Conservation (phyloP, 2,329 filamentous ascomycete genomes). For the Colletotrichum lentis region DNA sequence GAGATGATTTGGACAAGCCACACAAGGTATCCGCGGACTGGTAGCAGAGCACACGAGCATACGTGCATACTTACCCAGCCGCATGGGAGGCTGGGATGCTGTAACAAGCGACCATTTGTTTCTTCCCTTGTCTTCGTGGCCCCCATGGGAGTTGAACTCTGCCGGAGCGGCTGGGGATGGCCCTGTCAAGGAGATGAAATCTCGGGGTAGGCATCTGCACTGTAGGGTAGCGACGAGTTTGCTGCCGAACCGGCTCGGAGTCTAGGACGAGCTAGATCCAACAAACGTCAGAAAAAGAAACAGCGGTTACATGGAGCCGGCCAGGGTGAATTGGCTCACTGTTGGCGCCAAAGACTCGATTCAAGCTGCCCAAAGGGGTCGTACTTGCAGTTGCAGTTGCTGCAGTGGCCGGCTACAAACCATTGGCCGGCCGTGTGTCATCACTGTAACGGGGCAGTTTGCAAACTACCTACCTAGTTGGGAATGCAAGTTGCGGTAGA, state of each 20-base stretch:
- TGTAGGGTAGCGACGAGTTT: not conserved
- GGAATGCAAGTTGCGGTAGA: not conserved
- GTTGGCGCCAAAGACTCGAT: too few relatives aligned
- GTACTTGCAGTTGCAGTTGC: too few relatives aligned
- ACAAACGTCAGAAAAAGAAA: too few relatives aligned
- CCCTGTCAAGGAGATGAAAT: not conserved
- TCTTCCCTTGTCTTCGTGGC: slow-evolving; percentile 8
- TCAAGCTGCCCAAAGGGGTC: too few relatives aligned
- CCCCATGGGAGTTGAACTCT: not conserved
- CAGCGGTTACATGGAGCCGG: too few relatives aligned
- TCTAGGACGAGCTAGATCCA: too few relatives aligned
- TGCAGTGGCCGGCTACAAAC: too few relatives aligned
- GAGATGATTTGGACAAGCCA: slow-evolving; percentile 19
- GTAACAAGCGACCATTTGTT: slow-evolving; percentile 18
- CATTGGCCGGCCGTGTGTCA: too few relatives aligned
- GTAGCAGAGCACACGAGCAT: not conserved
- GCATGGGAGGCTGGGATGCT: not conserved
- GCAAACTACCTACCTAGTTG: not conserved
- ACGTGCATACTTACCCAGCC: too few relatives aligned
- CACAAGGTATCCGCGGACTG: not conserved
- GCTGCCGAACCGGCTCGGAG: not conserved
- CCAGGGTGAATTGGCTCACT: too few relatives aligned
- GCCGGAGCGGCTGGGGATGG: not conserved
- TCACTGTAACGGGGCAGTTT: too few relatives aligned
- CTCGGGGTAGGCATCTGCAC: too few relatives aligned